Conservation (phyloP, 31 red algal genomes). For the Asparagopsis taxiformis region DNA sequence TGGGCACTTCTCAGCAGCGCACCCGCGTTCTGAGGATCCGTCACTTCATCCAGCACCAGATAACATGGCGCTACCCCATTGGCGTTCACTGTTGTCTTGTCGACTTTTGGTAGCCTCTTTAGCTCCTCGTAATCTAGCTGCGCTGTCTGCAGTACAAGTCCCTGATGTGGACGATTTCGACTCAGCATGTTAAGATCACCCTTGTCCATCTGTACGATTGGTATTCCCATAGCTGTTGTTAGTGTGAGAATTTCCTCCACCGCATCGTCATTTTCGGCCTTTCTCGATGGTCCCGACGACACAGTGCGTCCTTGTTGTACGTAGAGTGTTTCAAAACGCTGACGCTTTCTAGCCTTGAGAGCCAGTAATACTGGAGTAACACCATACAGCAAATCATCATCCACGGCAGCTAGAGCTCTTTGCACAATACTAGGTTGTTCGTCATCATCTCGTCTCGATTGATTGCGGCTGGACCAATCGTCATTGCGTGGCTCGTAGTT, state of each 20-base stretch:
- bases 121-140: slow-evolving; percentile 51
- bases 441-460: no score
- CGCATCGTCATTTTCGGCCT: slow-evolving; percentile 30
- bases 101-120: slow-evolving; percentile 18
- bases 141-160: slow-evolving; percentile 64
- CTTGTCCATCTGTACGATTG: slow-evolving; percentile 49
- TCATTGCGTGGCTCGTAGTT: no score
- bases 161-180: slow-evolving; percentile 90
- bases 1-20: slow-evolving; percentile 73
- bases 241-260: slow-evolving; percentile 17
- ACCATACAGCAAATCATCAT: slow-evolving; percentile 79
- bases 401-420: slow-evolving; percentile 22
- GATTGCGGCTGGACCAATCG: no score
- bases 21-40: slow-evolving; percentile 91
- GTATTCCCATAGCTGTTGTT: slow-evolving; percentile 21
- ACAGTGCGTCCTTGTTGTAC: slow-evolving; percentile 32
- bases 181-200: slow-evolving; percentile 83
- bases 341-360: slow-evolving; percentile 33
- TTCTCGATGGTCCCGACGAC: slow-evolving; percentile 3
- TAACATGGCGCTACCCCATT: slow-evolving; percentile 37
- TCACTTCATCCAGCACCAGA: slow-evolving; percentile 86
- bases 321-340: slow-evolving; percentile 36
- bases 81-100: not conserved
- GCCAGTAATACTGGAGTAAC: slow-evolving; percentile 73
- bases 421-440: no score